These are phyloP conservation scores for Solanum sitiens DNA, from an alignment of 257 asterid species.

Conservation along the genomic window DNA sequence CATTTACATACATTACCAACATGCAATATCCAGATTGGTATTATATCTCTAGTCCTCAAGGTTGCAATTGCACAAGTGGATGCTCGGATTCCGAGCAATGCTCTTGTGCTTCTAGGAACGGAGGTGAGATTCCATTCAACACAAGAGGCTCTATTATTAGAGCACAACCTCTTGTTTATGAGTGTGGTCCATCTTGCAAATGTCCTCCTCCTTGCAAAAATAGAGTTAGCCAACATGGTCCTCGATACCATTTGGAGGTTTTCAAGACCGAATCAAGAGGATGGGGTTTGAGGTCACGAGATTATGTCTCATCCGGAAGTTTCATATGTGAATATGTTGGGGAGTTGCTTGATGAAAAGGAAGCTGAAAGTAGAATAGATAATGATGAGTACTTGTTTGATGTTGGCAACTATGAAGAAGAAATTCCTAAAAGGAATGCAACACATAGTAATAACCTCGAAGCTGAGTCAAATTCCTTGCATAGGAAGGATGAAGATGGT, in stretches of 20 bases:
- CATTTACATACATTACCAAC: background rate
- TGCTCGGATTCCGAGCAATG: background rate
- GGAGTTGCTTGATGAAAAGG: no score
- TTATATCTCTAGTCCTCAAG: background rate
- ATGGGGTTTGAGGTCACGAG: background rate
- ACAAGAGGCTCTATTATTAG: background rate
- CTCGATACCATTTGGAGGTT: background rate
- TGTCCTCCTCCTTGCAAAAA: background rate
- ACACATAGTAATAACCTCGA: background rate
- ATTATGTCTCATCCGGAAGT: background rate
- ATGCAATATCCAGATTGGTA: background rate
- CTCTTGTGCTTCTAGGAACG: background rate
- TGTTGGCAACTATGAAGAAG: background rate
- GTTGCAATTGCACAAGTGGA: background rate
- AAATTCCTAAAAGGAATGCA: background rate
- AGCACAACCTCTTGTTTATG: no score
- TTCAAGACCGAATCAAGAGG: background rate
- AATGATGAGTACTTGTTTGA: slow-evolving; percentile 10
- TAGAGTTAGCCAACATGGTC: background rate
- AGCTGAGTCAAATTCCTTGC: background rate
- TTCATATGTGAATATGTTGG: no score
- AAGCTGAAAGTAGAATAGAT: background rate
- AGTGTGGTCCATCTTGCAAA: background rate
- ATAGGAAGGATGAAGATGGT: background rate
- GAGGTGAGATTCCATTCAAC: background rate